Base-by-base conservation (phyloP, 768 basidiomycete species). In the Xanthoconium purpureum region DNA sequence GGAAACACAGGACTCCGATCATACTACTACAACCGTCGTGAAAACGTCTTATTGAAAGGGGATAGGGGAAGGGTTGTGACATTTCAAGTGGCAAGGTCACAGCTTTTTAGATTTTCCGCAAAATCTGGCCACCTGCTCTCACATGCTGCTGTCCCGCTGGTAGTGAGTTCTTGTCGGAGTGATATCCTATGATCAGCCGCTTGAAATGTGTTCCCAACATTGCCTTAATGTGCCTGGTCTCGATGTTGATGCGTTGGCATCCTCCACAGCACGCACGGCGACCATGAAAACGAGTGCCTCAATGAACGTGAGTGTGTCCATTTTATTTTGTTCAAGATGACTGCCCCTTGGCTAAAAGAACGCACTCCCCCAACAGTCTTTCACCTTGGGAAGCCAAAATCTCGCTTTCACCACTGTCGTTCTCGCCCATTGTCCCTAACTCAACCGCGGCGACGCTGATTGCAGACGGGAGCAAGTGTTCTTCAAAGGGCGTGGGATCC, bases 1-100 rank as follows among this genome's bases (percentile, higher is more conserved):
- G 91, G 92, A 20, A 94, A 84, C 68, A 38, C 75, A 89, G 14
- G 96, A 96, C 5, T 95, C 94, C 5, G 93, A 97, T 74, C 80
- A 88, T 37, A 91, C 94, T 14, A 99, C 97, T 3, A 94, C 94
- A 0, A 95, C 94, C 2, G 90, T 98, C 35, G 96, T 39, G 88
- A 89, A 75, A 82, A 79, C 60, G n/a, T n/a, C n/a, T n/a, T n/a
- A n/a, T n/a, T n/a, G n/a, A n/a, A n/a, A n/a, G n/a, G n/a, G n/a
- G n/a, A n/a, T n/a, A n/a, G n/a, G n/a, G n/a, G n/a, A n/a, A n/a
- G n/a, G n/a, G n/a, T n/a, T n/a, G n/a, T n/a, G n/a, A n/a, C n/a
- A n/a, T n/a, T n/a, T n/a, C n/a, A n/a, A n/a, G n/a, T n/a, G n/a
- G n/a, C n/a, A n/a, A n/a, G n/a, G n/a, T n/a, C n/a, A n/a, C n/a